Conservation (phyloP, 2,329 filamentous ascomycete genomes). For the Orbilia brochopaga region DNA sequence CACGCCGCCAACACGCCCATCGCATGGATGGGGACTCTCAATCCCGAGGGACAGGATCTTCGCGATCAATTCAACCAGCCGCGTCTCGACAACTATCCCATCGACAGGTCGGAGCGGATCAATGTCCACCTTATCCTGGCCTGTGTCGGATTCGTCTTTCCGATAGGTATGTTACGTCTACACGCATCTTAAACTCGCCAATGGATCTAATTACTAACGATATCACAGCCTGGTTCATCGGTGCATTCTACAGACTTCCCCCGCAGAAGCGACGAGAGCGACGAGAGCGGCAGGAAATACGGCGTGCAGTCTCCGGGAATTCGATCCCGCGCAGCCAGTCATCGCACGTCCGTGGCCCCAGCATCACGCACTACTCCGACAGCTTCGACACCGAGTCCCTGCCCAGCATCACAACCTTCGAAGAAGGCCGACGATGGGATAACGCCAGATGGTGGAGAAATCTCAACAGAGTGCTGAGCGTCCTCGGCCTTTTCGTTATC, state of each 20-base stretch:
- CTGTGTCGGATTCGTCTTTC: slow-evolving; percentile 55
- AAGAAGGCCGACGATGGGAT: slow-evolving; percentile 47
- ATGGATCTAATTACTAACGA: slow-evolving; percentile 20
- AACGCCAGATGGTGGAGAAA: slow-evolving; percentile 55
- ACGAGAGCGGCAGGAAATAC: slow-evolving; percentile 49
- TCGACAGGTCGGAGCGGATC: slow-evolving; percentile 52
- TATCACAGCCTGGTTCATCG: slow-evolving; percentile 45
- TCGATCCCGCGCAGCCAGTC: slow-evolving; percentile 29
- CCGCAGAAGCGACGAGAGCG: slow-evolving; percentile 38
- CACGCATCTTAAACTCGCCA: slow-evolving; percentile 20
- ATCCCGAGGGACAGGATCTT: slow-evolving; percentile 49
- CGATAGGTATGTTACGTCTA: slow-evolving; percentile 52
- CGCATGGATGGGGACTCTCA: slow-evolving; percentile 50
- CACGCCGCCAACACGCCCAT: slow-evolving; percentile 34
- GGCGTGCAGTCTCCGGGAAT: slow-evolving; percentile 33
- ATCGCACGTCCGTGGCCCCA: slow-evolving; percentile 39
- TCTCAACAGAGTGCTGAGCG: slow-evolving; percentile 53
- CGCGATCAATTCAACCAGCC: slow-evolving; percentile 52
- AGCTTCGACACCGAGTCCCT: slow-evolving; percentile 50
- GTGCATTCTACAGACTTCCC: slow-evolving; percentile 41
- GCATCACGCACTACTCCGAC: slow-evolving; percentile 42
- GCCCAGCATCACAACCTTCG: slow-evolving; percentile 49
- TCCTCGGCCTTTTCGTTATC: slow-evolving; percentile 52
- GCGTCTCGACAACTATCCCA: slow-evolving; percentile 53
- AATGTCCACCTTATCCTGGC: slow-evolving; percentile 54